phyloP scores from a whole-genome alignment of 768 basidiomycete genomes.

The Boletus eberwhitei region DNA sequence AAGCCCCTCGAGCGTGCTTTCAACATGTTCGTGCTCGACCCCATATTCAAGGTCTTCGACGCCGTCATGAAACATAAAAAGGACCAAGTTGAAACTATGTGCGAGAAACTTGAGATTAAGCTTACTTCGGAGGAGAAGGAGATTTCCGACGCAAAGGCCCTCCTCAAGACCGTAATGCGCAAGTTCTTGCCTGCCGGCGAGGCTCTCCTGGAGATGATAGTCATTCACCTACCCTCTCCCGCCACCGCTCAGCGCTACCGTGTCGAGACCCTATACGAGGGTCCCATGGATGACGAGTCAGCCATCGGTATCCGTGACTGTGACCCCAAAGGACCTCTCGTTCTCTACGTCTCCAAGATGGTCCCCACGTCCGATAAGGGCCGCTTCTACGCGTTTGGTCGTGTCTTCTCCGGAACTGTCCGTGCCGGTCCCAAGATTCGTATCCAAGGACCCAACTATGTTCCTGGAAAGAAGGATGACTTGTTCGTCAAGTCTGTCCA shows the following conservation, averaged over 20 bases:
- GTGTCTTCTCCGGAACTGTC: conserved; percentile 99
- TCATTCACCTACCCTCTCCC: conserved; percentile 98
- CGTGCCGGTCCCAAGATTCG: conserved; percentile 97
- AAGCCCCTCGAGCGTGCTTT: conserved; percentile 97
- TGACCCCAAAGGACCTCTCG: conserved; percentile 93
- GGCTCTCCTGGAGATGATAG: conserved; percentile 99
- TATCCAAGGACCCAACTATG: conserved; percentile 98
- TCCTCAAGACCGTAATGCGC: conserved; percentile 98
- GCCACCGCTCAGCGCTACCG: conserved; percentile 97
- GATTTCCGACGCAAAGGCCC: conserved; percentile 81
- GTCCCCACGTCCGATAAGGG: conserved; percentile 99
- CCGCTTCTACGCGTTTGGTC: conserved; percentile 99
- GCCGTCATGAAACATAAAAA: conserved; percentile 99
- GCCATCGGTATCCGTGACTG: conserved; percentile 98
- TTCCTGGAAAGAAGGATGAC: conserved; percentile 99
- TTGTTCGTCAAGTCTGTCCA: conserved; percentile 97
- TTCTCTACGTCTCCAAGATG: conserved; percentile 99
- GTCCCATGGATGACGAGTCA: conserved; percentile 99
- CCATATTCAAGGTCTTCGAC: conserved; percentile 98
- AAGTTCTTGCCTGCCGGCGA: conserved; percentile 99
- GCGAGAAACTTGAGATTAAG: conserved; percentile 95
- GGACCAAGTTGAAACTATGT: conserved; percentile 75
- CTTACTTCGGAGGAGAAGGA: conserved; percentile 87
- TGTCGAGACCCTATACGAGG: conserved; percentile 99
- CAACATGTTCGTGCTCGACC: conserved; percentile 97